Evolutionary conservation across 176 grass and related monocot species (phyloP).

Genomic region (Ampelocalamus luodianensis): DNA sequence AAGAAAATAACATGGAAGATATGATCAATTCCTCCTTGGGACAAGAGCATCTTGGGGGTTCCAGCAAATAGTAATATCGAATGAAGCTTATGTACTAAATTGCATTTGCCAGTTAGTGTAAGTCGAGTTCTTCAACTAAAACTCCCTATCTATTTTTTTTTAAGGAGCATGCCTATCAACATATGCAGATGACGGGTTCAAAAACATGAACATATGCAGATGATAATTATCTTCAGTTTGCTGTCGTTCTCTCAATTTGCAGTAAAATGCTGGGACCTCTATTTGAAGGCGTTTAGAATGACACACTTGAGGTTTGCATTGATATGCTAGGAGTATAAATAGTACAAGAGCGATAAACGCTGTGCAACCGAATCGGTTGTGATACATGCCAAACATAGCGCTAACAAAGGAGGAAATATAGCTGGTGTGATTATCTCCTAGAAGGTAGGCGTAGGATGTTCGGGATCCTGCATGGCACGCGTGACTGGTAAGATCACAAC

Average conservation of each 20-base stretch:
- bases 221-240: slow-evolving; percentile 9
- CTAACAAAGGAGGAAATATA: no score
- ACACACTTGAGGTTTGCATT: no score
- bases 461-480: no score
- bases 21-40: neutral
- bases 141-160: neutral
- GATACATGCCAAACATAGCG: no score
- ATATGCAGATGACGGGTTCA: neutral
- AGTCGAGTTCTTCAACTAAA: neutral
- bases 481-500: no score
- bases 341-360: no score
- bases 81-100: neutral
- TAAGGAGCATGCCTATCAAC: neutral
- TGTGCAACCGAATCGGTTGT: no score
- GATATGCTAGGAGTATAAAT: no score
- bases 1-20: neutral
- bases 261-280: slow-evolving; percentile 25
- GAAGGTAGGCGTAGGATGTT: no score
- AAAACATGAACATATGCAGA: neutral
- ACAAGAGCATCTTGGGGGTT: neutral
- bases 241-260: neutral
- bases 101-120: neutral
- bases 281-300: no score
- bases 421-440: no score
- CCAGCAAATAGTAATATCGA: neutral